These are phyloP conservation scores for Trapa bicornis DNA, from an alignment of 345 rosid species.

Conservation along the genomic window DNA sequence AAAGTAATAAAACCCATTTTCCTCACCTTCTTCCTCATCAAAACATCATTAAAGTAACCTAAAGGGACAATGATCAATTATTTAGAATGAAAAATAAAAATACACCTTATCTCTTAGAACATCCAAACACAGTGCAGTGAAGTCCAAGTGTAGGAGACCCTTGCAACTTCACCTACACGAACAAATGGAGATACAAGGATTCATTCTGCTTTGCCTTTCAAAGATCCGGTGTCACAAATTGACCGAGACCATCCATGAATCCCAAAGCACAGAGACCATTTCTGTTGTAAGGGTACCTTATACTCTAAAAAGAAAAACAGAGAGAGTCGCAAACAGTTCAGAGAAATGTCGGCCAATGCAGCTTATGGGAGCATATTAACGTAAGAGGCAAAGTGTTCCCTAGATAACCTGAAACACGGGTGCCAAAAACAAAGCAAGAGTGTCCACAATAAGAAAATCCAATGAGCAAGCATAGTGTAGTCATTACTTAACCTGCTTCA, in stretches of 20 bases:
- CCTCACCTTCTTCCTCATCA: too few relatives aligned
- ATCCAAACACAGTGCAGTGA: neutral
- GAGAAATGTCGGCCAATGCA: neutral
- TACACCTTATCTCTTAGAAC: neutral
- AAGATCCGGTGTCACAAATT: neutral
- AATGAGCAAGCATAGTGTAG: neutral
- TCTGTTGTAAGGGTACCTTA: constrained; percentile 79
- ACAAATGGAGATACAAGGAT: neutral
- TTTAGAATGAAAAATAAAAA: neutral
- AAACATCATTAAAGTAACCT: constrained; percentile 23
- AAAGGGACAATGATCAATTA: neutral
- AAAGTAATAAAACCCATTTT: too few relatives aligned
- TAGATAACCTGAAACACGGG: neutral
- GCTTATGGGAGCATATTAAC: neutral
- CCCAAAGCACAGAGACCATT: constrained; percentile 83
- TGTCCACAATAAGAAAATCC: neutral
- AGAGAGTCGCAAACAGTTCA: neutral
- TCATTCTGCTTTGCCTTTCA: neutral
- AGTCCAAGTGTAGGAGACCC: neutral
- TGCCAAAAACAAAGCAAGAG: neutral
- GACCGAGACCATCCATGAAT: constrained; percentile 89
- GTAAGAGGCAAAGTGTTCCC: neutral
- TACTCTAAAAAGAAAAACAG: constrained; percentile 42
- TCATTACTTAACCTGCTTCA: neutral
- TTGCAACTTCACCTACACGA: neutral